These are phyloP conservation scores for Dunaliella sp. DNA, from an alignment of 139 green algal genomes.

Conservation along the genomic window DNA sequence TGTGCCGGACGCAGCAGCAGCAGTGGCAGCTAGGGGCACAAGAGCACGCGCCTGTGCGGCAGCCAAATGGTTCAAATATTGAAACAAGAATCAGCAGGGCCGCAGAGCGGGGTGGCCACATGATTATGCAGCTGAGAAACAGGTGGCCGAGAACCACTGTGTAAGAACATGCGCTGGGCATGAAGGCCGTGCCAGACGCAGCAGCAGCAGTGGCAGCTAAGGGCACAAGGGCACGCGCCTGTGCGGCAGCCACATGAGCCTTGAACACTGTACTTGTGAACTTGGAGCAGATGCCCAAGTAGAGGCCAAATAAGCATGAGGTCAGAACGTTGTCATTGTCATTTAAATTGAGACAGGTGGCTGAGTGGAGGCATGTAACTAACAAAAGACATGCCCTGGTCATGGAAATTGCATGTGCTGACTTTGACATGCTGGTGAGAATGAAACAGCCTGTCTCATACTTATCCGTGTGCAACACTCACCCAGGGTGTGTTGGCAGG, in stretches of 20 bases:
- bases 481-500: constrained; percentile 30
- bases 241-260: too few relatives aligned
- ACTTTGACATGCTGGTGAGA: too few relatives aligned
- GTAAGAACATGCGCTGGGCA: neutral
- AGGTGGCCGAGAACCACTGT: neutral
- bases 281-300: neutral
- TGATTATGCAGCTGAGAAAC: neutral
- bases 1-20: constrained; percentile 7
- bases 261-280: neutral
- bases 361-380: too few relatives aligned
- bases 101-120: too few relatives aligned
- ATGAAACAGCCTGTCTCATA: too few relatives aligned
- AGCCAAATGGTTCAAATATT: too few relatives aligned
- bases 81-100: neutral
- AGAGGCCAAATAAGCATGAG: neutral
- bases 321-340: too few relatives aligned
- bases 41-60: constrained; percentile 8
- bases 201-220: constrained; percentile 23
- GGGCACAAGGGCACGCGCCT: constrained; percentile 9
- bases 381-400: too few relatives aligned
- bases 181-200: constrained; percentile 1
- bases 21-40: constrained; percentile 17
- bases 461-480: too few relatives aligned
- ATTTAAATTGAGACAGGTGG: too few relatives aligned
- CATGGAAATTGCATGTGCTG: too few relatives aligned